These are phyloP conservation scores for Botryotinia convoluta DNA, from an alignment of 2,329 filamentous ascomycete species.

Conservation along the genomic window DNA sequence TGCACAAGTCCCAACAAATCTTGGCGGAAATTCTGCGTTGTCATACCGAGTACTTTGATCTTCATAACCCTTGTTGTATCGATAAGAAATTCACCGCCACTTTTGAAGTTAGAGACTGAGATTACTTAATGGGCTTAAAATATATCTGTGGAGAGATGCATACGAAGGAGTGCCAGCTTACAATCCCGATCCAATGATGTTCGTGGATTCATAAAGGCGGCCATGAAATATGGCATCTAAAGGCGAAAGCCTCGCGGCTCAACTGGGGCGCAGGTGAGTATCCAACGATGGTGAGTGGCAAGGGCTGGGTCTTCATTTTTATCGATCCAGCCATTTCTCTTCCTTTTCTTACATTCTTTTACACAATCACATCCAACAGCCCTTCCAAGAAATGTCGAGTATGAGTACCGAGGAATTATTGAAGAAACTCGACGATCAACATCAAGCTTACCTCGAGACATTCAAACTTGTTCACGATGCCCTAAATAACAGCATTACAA, in stretches of 20 bases:
- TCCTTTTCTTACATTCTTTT: background rate
- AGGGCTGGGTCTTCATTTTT: background rate
- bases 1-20: background rate
- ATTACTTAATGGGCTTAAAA: background rate
- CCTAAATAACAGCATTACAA: constrained; percentile 22
- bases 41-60: background rate
- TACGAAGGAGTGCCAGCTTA: background rate
- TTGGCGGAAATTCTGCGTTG: constrained; percentile 13
- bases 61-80: background rate
- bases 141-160: constrained; percentile 2
- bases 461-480: constrained; percentile 32
- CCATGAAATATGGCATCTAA: background rate
- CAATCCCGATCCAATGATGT: constrained; percentile 1
- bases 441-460: constrained; percentile 32
- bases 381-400: constrained; percentile 3
- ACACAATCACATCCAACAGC: background rate
- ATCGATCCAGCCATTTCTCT: constrained; percentile 6
- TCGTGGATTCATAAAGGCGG: background rate
- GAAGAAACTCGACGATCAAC: constrained; percentile 31
- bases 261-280: background rate
- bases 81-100: constrained; percentile 15
- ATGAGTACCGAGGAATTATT: constrained; percentile 29
- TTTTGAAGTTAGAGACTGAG: background rate
- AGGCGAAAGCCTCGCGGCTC: constrained; percentile 6
- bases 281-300: background rate